A percentile compares a stretch with the other conserved stretches of the same genome.
Conservation (phyloP, 371 early-diverging fungal genomes). For the Mucor mucedo region DNA sequence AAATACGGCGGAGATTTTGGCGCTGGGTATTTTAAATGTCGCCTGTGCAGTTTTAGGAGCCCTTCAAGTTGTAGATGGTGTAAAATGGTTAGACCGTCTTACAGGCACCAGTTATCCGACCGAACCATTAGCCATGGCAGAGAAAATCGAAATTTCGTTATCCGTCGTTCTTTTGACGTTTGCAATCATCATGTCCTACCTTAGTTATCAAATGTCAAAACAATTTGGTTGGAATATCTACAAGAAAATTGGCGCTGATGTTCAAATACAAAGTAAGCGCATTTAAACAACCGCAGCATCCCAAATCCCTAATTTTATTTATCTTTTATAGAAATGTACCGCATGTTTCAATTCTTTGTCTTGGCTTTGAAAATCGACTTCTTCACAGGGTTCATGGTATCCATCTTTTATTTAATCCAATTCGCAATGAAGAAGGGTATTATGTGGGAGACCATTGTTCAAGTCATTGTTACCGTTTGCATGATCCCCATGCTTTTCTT, state of each 20-base stretch:
- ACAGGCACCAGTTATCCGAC: constrained; percentile 21
- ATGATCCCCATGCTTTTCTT: constrained; percentile 52
- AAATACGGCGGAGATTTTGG: constrained; percentile 49
- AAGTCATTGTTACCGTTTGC: constrained; percentile 43
- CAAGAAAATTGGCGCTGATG: constrained; percentile 46
- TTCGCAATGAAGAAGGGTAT: constrained; percentile 30
- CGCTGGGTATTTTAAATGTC: constrained; percentile 47
- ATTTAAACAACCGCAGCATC: neutral
- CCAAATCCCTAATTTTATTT: neutral
- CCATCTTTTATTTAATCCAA: constrained; percentile 52
- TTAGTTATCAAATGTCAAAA: constrained; percentile 42
- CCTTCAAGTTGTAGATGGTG: constrained; percentile 50
- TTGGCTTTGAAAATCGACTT: constrained; percentile 51
- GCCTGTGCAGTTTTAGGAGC: constrained; percentile 53
- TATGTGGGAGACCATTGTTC: constrained; percentile 39
- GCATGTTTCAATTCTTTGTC: constrained; percentile 55
- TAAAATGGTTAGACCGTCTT: constrained; percentile 43
- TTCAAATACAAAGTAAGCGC: constrained; percentile 32
- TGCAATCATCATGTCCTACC: constrained; percentile 35
- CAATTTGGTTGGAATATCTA: constrained; percentile 49
- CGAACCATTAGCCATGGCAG: constrained; percentile 34
- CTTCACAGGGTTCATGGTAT: constrained; percentile 52
- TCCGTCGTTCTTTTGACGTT: constrained; percentile 39
- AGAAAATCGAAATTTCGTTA: constrained; percentile 49
- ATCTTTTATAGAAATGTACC: constrained; percentile 46